phyloP scores from a whole-genome alignment of 805 yeast species.

The Ogataea ganodermae region DNA sequence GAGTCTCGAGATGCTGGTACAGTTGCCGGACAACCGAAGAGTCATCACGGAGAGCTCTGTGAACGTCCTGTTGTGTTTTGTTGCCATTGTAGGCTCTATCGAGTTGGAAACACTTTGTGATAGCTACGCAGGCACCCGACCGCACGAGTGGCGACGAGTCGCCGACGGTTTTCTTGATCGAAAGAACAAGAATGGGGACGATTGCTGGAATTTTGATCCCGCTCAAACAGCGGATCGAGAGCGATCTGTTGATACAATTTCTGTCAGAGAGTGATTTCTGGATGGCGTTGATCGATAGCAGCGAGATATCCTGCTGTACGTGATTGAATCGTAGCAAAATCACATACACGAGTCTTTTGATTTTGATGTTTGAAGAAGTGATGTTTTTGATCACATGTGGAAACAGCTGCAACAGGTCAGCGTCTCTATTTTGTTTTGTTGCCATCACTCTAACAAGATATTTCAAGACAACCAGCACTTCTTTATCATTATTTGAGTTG shows the following conservation, averaged over 20 bases:
- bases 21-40: slow-evolving; percentile 51
- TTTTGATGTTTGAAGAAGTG: slow-evolving; percentile 62
- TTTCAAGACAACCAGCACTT: slow-evolving; percentile 60
- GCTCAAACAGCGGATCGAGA: slow-evolving; percentile 76
- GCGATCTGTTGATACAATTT: slow-evolving; percentile 64
- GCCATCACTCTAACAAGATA: slow-evolving; percentile 50
- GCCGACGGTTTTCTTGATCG: slow-evolving; percentile 63
- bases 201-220: slow-evolving; percentile 84
- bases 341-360: slow-evolving; percentile 74
- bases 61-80: slow-evolving; percentile 6
- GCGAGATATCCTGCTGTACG: slow-evolving; percentile 83
- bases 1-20: slow-evolving; percentile 46
- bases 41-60: slow-evolving; percentile 25
- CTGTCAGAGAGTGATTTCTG: slow-evolving; percentile 79
- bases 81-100: slow-evolving; percentile 33
- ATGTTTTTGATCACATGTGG: slow-evolving; percentile 90
- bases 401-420: slow-evolving; percentile 54
- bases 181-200: slow-evolving; percentile 72
- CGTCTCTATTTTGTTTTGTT: slow-evolving; percentile 27
- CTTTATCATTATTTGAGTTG: slow-evolving; percentile 69
- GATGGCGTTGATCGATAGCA: slow-evolving; percentile 85
- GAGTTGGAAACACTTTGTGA: slow-evolving; percentile 53
- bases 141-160: slow-evolving; percentile 83
- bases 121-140: slow-evolving; percentile 73
- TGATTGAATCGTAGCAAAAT: slow-evolving; percentile 79